phyloP scores from a whole-genome alignment of 371 early-diverging fungal genomes.

The Mortierella sp. region DNA sequence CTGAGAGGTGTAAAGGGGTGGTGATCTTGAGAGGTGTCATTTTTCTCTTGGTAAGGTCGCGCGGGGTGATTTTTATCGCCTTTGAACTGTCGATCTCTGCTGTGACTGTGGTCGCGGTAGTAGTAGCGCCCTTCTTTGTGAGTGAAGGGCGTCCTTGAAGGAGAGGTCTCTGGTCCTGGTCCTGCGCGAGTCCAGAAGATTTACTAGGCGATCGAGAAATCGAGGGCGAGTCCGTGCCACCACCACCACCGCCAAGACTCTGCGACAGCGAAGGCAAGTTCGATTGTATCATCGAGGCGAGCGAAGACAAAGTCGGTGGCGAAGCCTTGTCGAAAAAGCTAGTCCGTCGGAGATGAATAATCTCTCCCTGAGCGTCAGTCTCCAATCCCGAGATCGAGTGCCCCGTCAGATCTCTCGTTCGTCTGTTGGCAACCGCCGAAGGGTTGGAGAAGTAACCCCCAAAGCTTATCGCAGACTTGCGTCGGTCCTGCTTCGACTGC shows the following conservation, averaged over 20 bases:
- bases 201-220: conserved; percentile 35
- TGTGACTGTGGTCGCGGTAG: background rate
- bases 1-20: conserved; percentile 19
- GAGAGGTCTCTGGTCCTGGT: conserved; percentile 8
- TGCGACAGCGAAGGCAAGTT: conserved; percentile 18
- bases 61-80: background rate
- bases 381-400: conserved; percentile 28
- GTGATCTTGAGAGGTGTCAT: conserved; percentile 42
- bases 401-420: conserved; percentile 27
- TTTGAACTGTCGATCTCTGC: background rate
- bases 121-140: background rate
- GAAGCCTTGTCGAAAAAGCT: conserved; percentile 36
- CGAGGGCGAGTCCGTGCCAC: background rate
- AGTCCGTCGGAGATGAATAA: conserved; percentile 41
- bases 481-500: conserved; percentile 47
- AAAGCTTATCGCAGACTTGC: conserved; percentile 50
- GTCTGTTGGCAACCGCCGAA: conserved; percentile 14
- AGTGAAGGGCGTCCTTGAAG: background rate
- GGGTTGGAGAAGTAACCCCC: conserved; percentile 46
- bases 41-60: conserved; percentile 18
- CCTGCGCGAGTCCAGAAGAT: background rate
- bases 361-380: conserved; percentile 28
- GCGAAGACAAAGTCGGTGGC: conserved; percentile 24
- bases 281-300: conserved; percentile 25
- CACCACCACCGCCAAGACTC: background rate